These are phyloP conservation scores for Venturia pyrina DNA, from an alignment of 2,329 filamentous ascomycete species.

Conservation along the genomic window DNA sequence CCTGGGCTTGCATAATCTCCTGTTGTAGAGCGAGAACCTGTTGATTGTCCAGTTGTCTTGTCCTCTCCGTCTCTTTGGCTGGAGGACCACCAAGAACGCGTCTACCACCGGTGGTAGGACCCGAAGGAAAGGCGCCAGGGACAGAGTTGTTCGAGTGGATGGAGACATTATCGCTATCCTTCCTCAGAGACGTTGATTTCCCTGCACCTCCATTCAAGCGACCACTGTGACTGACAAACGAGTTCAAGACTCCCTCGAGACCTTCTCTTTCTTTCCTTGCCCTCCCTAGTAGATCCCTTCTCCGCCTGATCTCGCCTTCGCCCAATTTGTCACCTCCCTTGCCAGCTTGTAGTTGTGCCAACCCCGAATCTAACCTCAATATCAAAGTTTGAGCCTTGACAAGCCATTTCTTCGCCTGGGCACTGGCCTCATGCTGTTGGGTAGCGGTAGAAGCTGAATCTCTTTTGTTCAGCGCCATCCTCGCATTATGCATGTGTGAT, in stretches of 20 bases:
- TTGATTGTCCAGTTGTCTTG: constrained; percentile 64
- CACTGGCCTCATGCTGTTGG: constrained; percentile 57
- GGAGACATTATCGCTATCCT: not conserved
- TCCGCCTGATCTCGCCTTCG: constrained; percentile 62
- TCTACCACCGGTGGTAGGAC: constrained; percentile 33
- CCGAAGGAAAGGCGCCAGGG: constrained; percentile 8
- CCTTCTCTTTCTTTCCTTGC: constrained; percentile 66
- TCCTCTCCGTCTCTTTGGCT: constrained; percentile 61
- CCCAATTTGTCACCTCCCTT: constrained; percentile 45
- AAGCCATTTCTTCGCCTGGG: constrained; percentile 64
- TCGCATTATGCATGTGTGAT: constrained; percentile 55
- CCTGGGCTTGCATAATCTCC: constrained; percentile 65
- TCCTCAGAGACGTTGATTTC: not conserved
- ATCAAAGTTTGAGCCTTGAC: constrained; percentile 58
- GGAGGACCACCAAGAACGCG: constrained; percentile 63
- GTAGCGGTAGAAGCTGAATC: constrained; percentile 52
- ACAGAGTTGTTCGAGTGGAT: not conserved
- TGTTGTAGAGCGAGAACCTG: constrained; percentile 66
- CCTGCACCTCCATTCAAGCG: not conserved
- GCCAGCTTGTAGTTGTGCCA: constrained; percentile 33
- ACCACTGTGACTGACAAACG: constrained; percentile 11
- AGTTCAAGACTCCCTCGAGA: constrained; percentile 55
- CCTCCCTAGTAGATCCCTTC: constrained; percentile 59
- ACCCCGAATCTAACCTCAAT: constrained; percentile 53
- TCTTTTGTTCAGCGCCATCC: constrained; percentile 54